Base-by-base conservation (phyloP, 108 stramenopile genomes). In the Aurantiochytrium sp. region DNA sequence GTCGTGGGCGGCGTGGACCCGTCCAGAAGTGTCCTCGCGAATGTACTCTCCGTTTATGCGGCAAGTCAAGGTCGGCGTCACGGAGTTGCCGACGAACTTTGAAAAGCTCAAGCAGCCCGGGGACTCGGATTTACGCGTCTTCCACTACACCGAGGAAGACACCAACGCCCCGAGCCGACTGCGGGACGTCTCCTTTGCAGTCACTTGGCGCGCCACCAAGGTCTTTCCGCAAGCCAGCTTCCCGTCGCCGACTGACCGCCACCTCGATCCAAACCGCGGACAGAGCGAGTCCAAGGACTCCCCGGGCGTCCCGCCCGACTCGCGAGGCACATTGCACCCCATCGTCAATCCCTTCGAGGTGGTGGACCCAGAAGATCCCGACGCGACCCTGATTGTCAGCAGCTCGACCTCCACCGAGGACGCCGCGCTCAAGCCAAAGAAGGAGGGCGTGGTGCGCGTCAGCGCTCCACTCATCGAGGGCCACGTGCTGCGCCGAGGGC, bases 81-180 rank as follows among this genome's bases (percentile, higher is more conserved):
- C 39, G 17, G 73, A 81, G 45, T 6, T 81, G 6, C 73, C 12
- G 21, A 81, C 73, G 10, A 48, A 48, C 45, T 81, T 81, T 81
- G 30, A 30, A 8, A 24, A 81, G 6, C 27, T 81, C 0, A 41
- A 41, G 12, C 6, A 5, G 73, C 42, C 42, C 39, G 42, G 32
- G 1, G 45, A 81, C 30, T 19, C 59, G 10, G 45, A 81, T 15
- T 30, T 81, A 12, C 39, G 73, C 45, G 45, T 81, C 73, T 81
- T 81, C 32, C 73, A 81, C 39, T 81, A 81, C 3, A 81, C 15
- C 73, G 73, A 81, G 73, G 73, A 81, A 24, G 73, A 24, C 73
- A 27, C 6, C 8, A 6, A 65, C 24, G 32, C 8, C 8, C 32
- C 27, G 19, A 65, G 34, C 12, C 59, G 59, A 10, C 34, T 6